Evolutionary conservation across 2,329 filamentous ascomycete genomes (phyloP), one percentile per base, ranked within the genome.

Genomic region (Chaetomium olivaceum): DNA sequence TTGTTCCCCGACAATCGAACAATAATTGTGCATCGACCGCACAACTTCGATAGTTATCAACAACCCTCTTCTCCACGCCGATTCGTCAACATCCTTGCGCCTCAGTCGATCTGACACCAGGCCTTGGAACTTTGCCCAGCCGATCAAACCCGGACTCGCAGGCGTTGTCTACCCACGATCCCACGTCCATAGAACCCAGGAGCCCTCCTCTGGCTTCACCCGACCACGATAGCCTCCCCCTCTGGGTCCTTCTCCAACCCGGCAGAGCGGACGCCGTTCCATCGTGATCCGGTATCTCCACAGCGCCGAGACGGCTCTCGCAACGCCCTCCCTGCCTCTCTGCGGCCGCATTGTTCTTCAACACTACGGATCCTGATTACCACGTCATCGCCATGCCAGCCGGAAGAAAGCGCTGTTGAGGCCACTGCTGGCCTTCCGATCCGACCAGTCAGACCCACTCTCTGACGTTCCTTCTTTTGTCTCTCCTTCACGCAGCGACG

Each of bases 111-210:
- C 60, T 67, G 67, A 69, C 65, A 68, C 71, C 65, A 56, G 54
- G 63, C 36, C 54, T 55, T 66, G 67, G 58, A 62, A 48, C 58
- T 58, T 43, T 50, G 39, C 55, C 67, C 66, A 71, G 70, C 58
- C 70, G 71, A 73, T 73, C 71, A 73, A 72, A 73, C 71, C 59
- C 58, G 60, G 63, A 46, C 52, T 48, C 57, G 59, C 56, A 50
- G 58, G 55, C 60, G 52, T 48, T 57, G 46, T 51, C 43, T 25
- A 21, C 55, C 52, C 23, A 21, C 36, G 51, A 36, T 58, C 52
- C 48, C 11, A 39, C 58, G 31, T 36, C 46, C 11, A 46, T 25
- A 23, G 46, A 62, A 58, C 31, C 46, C 57, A 48, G 9, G 36
- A 21, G 6, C 54, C 4, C 27, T 16, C 56, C 23, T 21, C 23